Evolutionary conservation across 768 basidiomycete genomes (phyloP).

Genomic region (Termitomyces sp.): DNA sequence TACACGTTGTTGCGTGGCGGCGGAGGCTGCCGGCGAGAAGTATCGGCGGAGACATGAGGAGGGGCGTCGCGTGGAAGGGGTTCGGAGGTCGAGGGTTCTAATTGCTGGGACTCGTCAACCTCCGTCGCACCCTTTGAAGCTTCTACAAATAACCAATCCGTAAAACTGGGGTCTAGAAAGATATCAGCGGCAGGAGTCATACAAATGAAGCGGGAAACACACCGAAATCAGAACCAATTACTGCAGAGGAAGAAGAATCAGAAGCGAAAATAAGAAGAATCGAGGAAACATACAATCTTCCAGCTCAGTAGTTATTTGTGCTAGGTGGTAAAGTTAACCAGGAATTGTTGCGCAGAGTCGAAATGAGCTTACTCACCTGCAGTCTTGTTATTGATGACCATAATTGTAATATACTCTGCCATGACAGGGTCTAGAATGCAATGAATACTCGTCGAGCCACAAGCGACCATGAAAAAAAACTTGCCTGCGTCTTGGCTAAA

Average conservation of each 20-base stretch:
- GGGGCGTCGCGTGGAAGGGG: slow-evolving; percentile 31
- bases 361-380: slow-evolving; percentile 44
- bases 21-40: slow-evolving; percentile 43
- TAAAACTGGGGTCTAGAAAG: slow-evolving; percentile 71
- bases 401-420: slow-evolving; percentile 94
- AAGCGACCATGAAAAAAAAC: slow-evolving; percentile 21
- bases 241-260: slow-evolving; percentile 25
- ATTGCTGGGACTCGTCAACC: slow-evolving; percentile 39
- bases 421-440: slow-evolving; percentile 72
- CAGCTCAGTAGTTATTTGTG: slow-evolving; percentile 85
- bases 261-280: background rate
- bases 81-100: slow-evolving; percentile 35
- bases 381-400: slow-evolving; percentile 93
- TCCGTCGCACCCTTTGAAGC: slow-evolving; percentile 69
- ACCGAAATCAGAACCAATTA: slow-evolving; percentile 86
- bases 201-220: slow-evolving; percentile 22
- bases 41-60: slow-evolving; percentile 34
- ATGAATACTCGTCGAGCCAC: background rate
- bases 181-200: slow-evolving; percentile 20
- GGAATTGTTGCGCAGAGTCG: background rate
- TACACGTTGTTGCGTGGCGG: slow-evolving; percentile 60
- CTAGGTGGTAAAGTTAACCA: slow-evolving; percentile 36
- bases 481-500: slow-evolving; percentile 78
- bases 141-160: slow-evolving; percentile 84
- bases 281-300: slow-evolving; percentile 62